Base-by-base conservation (phyloP, 257 asterid genomes). In the Gynochthodes officinalis region DNA sequence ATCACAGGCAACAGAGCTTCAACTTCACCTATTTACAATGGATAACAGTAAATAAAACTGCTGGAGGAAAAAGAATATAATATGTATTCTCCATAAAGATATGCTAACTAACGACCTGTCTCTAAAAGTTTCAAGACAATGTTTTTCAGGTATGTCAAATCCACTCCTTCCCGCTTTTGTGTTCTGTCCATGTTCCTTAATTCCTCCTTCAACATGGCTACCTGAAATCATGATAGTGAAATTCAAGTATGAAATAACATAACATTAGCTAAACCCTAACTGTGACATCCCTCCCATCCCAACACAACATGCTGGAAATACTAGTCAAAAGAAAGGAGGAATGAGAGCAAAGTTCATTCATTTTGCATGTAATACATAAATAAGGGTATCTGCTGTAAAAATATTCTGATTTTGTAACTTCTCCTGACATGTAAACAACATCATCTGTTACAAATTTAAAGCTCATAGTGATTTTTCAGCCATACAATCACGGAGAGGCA, bases 131-230 rank as follows among this genome's bases (percentile, higher is more conserved):
- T 95, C 75, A 95, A 74, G 84, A 90, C 83, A 65, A 95, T 86
- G 79, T 95, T 95, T 81, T 95, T 95, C 40, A 95, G 97, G 79
- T 95, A 95, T 46, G 97, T 95, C 93, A 95, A 78, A 83, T 95
- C 99, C 62, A 95, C 99, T 74, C 98, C 99, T 83, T 95, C 99
- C 84, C 99, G 88, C 83, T 90, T 95, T 82, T 92, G 89, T 75
- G 75, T 81, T 83, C 98, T 88, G 76, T 95, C 99, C 96, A 87
- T 83, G 84, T 87, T 90, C 72, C 99, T 86, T 42, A 92, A 84
- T 82, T 95, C 99, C 80, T 95, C 99, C 86, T 92, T 95, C 74
- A 95, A 81, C 91, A 85, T 80, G 78, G 95, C 79, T 78, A 85
- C 98, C 99, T 95, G 86, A 79, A 92, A 14, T 71, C 76, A 75